Evolutionary conservation across 352 stramenopile species (phyloP), one percentile per base, ranked within the genome.

Genomic region (Phytophthora hybrid): DNA sequence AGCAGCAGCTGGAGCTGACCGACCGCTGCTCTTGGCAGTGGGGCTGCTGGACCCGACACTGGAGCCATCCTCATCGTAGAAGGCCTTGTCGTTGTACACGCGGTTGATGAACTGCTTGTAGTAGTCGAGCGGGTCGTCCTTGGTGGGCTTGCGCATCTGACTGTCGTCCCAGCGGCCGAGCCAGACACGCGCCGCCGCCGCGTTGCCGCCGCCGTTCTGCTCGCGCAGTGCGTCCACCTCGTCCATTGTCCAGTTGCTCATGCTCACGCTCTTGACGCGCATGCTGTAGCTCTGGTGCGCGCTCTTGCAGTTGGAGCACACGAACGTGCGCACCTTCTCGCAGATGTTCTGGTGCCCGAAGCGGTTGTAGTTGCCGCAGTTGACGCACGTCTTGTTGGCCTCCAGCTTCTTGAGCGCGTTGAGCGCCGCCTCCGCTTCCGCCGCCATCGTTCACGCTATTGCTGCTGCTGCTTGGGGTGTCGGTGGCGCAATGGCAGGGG

Each of bases 281-380:
- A 98, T 94, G 47, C 84, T 97, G 70, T 93, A 97, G 71, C 94
- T 97, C 81, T 98, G 94, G 77, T 99, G 96, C 13, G 92, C 94
- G 51, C 89, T 95, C 84, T 99, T 99, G 84, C 96, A 99, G 68
- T 96, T 88, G 72, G 94, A 94, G 81, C 96, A 99, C 26, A 98
- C 92, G 80, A 98, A 99, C 63, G 89, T 94, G 61, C 80, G 95
- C 71, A 93, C 88, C 78, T 97, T 97, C 67, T 97, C 94, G 82
- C 93, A 98, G 41, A 99, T 82, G 59, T 97, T 98, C 55, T 83
- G 84, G 74, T 98, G 97, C 39, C 96, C 96, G 85, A 98, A 98
- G 79, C 94, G 91, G 77, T 86, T 91, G 80, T 93, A 89, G 61
- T 80, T 82, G 61, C 86, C 85, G 73, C 91, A 97, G 79, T 97